Percentiles rank a stretch among this genome's conserved stretches.
Evolutionary conservation across 2,329 filamentous ascomycete species (phyloP).

Genomic region (Talaromyces rugulosus): DNA sequence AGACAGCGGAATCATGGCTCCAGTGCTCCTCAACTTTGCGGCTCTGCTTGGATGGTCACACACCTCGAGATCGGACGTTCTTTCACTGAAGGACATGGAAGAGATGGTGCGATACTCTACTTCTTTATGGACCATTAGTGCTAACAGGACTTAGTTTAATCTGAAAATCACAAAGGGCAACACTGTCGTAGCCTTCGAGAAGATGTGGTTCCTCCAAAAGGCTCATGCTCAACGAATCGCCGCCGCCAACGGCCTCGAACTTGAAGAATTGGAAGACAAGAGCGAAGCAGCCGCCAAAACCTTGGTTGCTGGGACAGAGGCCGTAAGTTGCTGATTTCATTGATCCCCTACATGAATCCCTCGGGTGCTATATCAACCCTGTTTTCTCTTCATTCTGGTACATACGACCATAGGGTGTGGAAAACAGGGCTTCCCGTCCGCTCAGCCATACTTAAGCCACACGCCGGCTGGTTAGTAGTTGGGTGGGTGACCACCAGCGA

Average conservation of each 20-base stretch:
- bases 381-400: neutral
- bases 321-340: neutral
- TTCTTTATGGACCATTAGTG: neutral
- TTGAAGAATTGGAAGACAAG: slow-evolving; percentile 37
- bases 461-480: slow-evolving; percentile 16
- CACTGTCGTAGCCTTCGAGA: slow-evolving; percentile 74
- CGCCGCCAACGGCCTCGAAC: slow-evolving; percentile 39
- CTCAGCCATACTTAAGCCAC: slow-evolving; percentile 16
- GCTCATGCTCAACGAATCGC: slow-evolving; percentile 57
- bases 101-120: slow-evolving; percentile 51
- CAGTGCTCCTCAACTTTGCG: slow-evolving; percentile 73
- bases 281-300: slow-evolving; percentile 26
- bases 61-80: slow-evolving; percentile 61
- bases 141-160: slow-evolving; percentile 57
- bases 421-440: slow-evolving; percentile 17
- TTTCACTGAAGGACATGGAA: slow-evolving; percentile 67
- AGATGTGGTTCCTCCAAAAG: slow-evolving; percentile 75
- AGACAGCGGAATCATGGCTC: slow-evolving; percentile 57
- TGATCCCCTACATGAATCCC: slow-evolving; percentile 6
- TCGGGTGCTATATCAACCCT: neutral
- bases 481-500: slow-evolving; percentile 17
- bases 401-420: slow-evolving; percentile 16
- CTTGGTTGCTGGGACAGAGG: slow-evolving; percentile 4
- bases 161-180: slow-evolving; percentile 90
- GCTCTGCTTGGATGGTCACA: slow-evolving; percentile 82